Base-by-base conservation (phyloP, 2,329 filamentous ascomycete species). In the Paradendryphiella salina region DNA sequence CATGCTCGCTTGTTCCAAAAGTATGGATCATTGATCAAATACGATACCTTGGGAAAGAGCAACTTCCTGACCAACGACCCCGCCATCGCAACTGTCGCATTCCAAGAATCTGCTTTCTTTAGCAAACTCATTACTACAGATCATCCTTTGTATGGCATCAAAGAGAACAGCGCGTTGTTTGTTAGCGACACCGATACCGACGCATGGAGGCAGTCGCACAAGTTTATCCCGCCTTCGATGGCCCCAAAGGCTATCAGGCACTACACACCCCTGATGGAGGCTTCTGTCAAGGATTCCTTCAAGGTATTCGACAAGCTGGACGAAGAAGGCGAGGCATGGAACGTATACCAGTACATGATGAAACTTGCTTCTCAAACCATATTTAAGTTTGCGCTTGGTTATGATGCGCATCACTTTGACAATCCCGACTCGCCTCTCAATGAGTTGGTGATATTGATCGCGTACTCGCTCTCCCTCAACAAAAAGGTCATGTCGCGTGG, bases 301-400 rank as follows among this genome's bases (percentile, higher is more conserved):
- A 56, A 56, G 20, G 56, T 59, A 4, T 59, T 59, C n/a, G 56
- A 59, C 20, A 15, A 56, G 47, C 53, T 59, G 3, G 48, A 59
- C 21, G 53, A 50, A 21, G n/a, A 53, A 9, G 53, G 41, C n/a
- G 49, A 59, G 29, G 44, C 50, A 1, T 59, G 49, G 49, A 59
- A 59, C 15, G 56, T 56, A 3, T 59, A 59, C 9, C 49, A 54
- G 33, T 59, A 59, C 43, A 59, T 59, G 56, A 21, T 59, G 10
- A 59, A 59, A 36, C 46, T 59, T 6, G 56, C 49, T 1, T 50
- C 46, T 3, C 53, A 59, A 10, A 48, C 50, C 3, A 47, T 59
- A 9, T 53, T 48, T 20, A 50, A 54, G 11, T 50, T 59, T 23
- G 40, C 44, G 23, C 50, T 56, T 1, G 56, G 56, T 5, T 48